A percentile compares a stretch with the other conserved stretches of the same genome.
Conservation (phyloP, 305 asterid genomes). For the Rubia peregrina region DNA sequence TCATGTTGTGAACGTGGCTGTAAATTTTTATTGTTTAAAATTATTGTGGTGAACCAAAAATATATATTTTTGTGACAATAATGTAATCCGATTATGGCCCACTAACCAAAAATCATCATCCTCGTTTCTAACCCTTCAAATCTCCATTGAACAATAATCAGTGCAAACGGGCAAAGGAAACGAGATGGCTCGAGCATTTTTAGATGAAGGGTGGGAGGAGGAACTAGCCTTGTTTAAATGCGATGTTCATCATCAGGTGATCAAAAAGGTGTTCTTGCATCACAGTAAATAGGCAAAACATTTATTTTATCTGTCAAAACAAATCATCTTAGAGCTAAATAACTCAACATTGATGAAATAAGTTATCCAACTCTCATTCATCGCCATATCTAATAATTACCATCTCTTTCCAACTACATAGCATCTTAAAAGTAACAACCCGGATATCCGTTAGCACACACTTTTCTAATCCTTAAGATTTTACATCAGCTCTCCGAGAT, state of each 20-base stretch:
- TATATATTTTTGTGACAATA: too few relatives aligned
- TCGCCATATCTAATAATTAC: conserved; percentile 26
- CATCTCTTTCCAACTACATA: conserved; percentile 26
- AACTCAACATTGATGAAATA: conserved; percentile 11
- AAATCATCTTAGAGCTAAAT: conserved; percentile 4
- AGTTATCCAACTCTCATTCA: conserved; percentile 13
- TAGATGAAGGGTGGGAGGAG: background rate
- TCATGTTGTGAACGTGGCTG: too few relatives aligned
- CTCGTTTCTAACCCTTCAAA: too few relatives aligned
- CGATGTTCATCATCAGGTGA: background rate
- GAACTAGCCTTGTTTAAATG: too few relatives aligned
- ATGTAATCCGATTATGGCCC: too few relatives aligned
- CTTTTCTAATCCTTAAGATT: conserved; percentile 22
- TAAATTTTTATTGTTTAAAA: too few relatives aligned
- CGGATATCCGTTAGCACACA: conserved; percentile 14
- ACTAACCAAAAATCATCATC: too few relatives aligned
- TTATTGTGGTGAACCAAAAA: too few relatives aligned
- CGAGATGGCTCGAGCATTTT: background rate
- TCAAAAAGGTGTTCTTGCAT: conserved; percentile 4
- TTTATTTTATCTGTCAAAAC: conserved; percentile 9
- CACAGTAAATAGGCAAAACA: background rate
- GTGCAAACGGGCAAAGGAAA: too few relatives aligned
- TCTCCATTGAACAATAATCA: too few relatives aligned
- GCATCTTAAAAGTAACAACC: conserved; percentile 17
- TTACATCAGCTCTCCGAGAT: background rate